Base-by-base conservation (phyloP, 805 yeast species). In the Pichia phayaonensis region DNA sequence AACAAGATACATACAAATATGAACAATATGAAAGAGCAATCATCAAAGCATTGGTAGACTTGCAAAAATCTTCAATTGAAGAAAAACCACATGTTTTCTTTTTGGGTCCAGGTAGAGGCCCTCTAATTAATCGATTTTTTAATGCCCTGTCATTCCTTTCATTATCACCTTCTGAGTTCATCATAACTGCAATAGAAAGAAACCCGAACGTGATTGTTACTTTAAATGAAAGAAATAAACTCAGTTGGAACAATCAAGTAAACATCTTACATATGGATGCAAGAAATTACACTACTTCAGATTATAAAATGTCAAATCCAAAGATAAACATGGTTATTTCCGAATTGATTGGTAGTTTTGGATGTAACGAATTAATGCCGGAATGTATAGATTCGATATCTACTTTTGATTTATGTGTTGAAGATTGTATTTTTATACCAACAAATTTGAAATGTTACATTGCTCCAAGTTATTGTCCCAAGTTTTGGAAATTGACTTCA, bases 41-140 rank as follows among this genome's bases (percentile, higher is more conserved):
- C 6, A 69, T 67, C 24, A 62, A 72, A 42, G 88, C 90, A 0
- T 52, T 85, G 18, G 57, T 59, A 40, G 75, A 64, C 49, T 57
- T 75, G 20, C 51, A 59, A 2, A 61, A 60, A 21, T 4, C 11
- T 6, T n/a, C 26, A 10, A 27, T 34, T 2, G 20, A 21, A n/a
- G 23, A 20, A 6, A 40, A 40, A 34, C 27, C 40, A 4, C 43
- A 45, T 23, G 67, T 86, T 10, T 73, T 85, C 4, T 75, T 90
- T 2, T 81, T 85, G 2, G 97, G 97, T 0, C 94, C 97, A 0
- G 97, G 97, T 1, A 70, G 89, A 43, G 97, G 97, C 1, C 90
- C 92, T 0, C 66, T 90, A 27, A 81, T 90, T 2, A 81, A 81
- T 42, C 70, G 75, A 21, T 69, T 77, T 0, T 66, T 76, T 29